A percentile compares a stretch with the other conserved stretches of the same genome.
phyloP scores from a whole-genome alignment of 2,329 filamentous ascomycete species.

The Colletotrichum tropicale region DNA sequence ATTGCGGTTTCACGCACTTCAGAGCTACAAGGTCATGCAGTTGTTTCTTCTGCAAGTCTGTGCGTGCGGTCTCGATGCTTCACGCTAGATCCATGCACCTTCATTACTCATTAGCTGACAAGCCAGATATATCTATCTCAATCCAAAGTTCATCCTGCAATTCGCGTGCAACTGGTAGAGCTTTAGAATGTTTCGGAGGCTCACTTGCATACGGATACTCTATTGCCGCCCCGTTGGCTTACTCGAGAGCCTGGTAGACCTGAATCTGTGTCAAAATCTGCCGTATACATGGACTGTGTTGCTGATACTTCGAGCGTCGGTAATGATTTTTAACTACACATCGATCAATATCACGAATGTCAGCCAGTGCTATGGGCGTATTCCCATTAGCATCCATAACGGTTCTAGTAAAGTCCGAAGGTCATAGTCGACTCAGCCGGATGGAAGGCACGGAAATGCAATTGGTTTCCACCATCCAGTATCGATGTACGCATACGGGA shows the following conservation, averaged over 20 bases:
- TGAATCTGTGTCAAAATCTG: constrained; percentile 48
- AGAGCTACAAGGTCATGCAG: too few species aligned
- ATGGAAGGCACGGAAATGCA: constrained; percentile 30
- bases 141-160: too few species aligned
- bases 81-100: too few species aligned
- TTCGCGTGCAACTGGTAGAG: too few species aligned
- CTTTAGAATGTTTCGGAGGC: too few species aligned
- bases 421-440: constrained; percentile 43
- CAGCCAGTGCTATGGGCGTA: constrained; percentile 44
- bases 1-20: too few species aligned
- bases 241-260: constrained; percentile 48
- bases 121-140: too few species aligned
- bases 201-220: constrained; percentile 36
- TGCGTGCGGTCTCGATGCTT: too few species aligned
- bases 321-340: constrained; percentile 54
- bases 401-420: constrained; percentile 29
- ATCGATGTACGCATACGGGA: constrained; percentile 62
- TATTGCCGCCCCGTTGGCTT: constrained; percentile 51
- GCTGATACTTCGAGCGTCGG: constrained; percentile 57
- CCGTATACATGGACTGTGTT: constrained; percentile 52
- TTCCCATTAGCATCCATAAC: constrained; percentile 49
- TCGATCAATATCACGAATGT: constrained; percentile 54
- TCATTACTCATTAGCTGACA: too few species aligned
- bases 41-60: too few species aligned
- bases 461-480: constrained; percentile 64